A percentile compares a stretch with the other conserved stretches of the same genome.
Conservation (phyloP, 108 stramenopile genomes). For the Cyclotella baltica region DNA sequence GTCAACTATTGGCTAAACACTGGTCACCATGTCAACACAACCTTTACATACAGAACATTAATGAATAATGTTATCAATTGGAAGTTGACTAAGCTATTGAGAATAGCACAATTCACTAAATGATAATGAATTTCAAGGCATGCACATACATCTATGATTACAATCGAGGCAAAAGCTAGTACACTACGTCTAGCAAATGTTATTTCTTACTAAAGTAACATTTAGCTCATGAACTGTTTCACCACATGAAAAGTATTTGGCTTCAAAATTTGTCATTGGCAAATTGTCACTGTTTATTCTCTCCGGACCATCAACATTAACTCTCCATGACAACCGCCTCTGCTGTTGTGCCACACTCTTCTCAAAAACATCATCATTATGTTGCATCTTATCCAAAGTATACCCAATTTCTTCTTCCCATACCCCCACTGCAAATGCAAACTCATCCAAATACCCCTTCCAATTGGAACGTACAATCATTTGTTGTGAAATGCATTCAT, state of each 20-base stretch:
- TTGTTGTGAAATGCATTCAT: constrained; percentile 35
- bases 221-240: constrained; percentile 43
- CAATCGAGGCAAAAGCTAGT: neutral
- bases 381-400: constrained; percentile 8
- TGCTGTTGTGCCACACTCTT: constrained; percentile 5
- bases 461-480: constrained; percentile 83
- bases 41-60: too few species aligned
- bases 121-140: too few species aligned
- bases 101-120: too few species aligned
- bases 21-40: too few species aligned
- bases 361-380: too few species aligned
- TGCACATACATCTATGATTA: too few species aligned
- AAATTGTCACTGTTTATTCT: constrained; percentile 5
- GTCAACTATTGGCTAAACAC: too few species aligned
- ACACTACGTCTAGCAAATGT: neutral
- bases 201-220: neutral
- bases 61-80: too few species aligned
- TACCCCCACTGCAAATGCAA: constrained; percentile 47
- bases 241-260: constrained; percentile 45
- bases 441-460: constrained; percentile 80
- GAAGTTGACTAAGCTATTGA: too few species aligned
- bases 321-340: neutral
- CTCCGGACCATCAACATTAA: constrained; percentile 15
- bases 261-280: constrained; percentile 54
- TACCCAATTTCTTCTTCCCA: constrained; percentile 22